Conservation (phyloP, 306 rosid genomes). For the Vicia villosa region DNA sequence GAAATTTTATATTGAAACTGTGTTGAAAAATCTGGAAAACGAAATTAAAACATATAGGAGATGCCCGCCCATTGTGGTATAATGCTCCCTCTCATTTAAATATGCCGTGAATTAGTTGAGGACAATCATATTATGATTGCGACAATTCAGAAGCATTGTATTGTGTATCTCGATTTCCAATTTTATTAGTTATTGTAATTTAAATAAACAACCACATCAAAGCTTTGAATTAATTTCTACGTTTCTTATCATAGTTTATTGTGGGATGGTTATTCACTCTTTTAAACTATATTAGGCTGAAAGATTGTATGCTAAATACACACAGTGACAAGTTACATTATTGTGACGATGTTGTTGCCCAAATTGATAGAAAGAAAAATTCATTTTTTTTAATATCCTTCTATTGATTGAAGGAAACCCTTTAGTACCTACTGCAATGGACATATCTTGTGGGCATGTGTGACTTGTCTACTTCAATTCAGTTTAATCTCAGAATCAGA, state of each 20-base stretch:
- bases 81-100: no score
- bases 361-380: conserved; percentile 31
- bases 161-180: no score
- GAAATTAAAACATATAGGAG: no score
- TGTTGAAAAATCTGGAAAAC: no score
- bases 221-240: conserved; percentile 1
- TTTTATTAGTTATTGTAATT: no score
- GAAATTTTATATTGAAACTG: no score
- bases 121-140: no score
- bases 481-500: conserved; percentile 19
- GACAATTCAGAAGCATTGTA: no score
- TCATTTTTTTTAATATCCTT: conserved; percentile 5
- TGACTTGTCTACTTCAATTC: conserved; percentile 6
- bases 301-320: conserved; percentile 11
- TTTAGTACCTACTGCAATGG: conserved; percentile 20
- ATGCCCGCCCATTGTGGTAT: no score
- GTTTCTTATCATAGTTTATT: conserved; percentile 29
- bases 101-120: no score
- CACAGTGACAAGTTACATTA: conserved; percentile 27
- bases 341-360: neutral
- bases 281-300: conserved; percentile 23
- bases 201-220: conserved; percentile 17
- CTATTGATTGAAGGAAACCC: conserved; percentile 11
- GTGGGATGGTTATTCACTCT: conserved; percentile 19
- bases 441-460: conserved; percentile 2